Conservation (phyloP, 179 eudicot genomes). For the Gypsophila paniculata region DNA sequence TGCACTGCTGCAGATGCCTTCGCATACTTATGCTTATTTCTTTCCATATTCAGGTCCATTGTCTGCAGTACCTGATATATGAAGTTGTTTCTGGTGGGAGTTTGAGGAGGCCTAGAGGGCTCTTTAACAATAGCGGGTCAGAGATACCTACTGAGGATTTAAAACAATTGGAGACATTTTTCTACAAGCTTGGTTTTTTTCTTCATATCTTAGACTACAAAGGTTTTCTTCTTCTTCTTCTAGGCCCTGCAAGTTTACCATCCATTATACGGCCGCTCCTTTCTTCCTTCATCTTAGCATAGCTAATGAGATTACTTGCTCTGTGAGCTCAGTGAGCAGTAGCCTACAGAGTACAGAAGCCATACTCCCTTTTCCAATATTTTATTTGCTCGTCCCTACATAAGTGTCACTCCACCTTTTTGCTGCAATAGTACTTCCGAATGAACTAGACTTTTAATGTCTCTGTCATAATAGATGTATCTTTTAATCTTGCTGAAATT, state of each 20-base stretch:
- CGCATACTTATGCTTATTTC: conserved; percentile 13
- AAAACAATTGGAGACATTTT: conserved; percentile 90
- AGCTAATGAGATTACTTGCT: not conserved
- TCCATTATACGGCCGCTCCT: conserved; percentile 5
- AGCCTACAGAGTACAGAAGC: not conserved
- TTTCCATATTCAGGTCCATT: conserved; percentile 63
- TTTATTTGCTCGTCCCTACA: not conserved
- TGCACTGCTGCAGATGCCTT: not conserved
- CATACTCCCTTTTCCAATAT: not conserved
- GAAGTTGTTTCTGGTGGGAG: conserved; percentile 99
- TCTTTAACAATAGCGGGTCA: conserved; percentile 84
- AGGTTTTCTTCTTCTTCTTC: conserved; percentile 42
- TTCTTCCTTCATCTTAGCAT: conserved; percentile 1
- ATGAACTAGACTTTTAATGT: conserved; percentile 2
- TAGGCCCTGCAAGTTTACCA: not conserved
- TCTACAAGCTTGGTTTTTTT: conserved; percentile 97
- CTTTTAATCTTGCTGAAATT: not conserved
- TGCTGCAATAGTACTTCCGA: conserved; percentile 3
- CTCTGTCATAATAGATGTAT: not conserved
- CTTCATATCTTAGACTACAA: conserved; percentile 85
- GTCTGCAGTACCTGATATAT: conserved; percentile 93
- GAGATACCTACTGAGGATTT: conserved; percentile 86
- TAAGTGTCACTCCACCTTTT: not conserved
- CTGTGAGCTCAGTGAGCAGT: not conserved
- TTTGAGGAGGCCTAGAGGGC: conserved; percentile 91